These are phyloP conservation scores for Leptographium wingfieldii DNA, from an alignment of 2,329 filamentous ascomycete genomes.

Conservation along the genomic window DNA sequence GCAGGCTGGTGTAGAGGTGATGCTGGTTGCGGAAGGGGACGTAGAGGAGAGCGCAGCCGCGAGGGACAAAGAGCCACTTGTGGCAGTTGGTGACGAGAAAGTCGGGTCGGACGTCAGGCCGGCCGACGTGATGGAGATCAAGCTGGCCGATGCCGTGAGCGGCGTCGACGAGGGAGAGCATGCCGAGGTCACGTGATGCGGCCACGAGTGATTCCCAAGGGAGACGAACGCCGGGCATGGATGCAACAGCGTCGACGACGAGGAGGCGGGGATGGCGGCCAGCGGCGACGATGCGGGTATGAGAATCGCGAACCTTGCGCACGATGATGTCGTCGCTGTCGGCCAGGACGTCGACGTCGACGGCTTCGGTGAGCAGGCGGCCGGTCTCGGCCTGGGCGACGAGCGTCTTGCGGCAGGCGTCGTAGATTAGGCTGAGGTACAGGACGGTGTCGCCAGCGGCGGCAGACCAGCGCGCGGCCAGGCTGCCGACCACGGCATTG, in stretches of 20 bases:
- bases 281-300: slow-evolving; percentile 31
- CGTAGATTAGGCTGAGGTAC: slow-evolving; percentile 56
- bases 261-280: slow-evolving; percentile 49
- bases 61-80: slow-evolving; percentile 64
- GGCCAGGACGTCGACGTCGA: slow-evolving; percentile 46
- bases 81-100: slow-evolving; percentile 64
- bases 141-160: slow-evolving; percentile 62
- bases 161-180: slow-evolving; percentile 56
- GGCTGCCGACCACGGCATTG: slow-evolving; percentile 55
- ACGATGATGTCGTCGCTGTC: slow-evolving; percentile 49
- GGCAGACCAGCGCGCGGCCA: slow-evolving; percentile 21
- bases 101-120: slow-evolving; percentile 42
- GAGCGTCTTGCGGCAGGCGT: slow-evolving; percentile 52
- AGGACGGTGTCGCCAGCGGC: slow-evolving; percentile 49
- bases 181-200: slow-evolving; percentile 39
- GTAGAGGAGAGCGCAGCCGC: slow-evolving; percentile 57
- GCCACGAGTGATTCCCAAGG: slow-evolving; percentile 52
- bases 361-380: slow-evolving; percentile 24
- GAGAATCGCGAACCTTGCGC: slow-evolving; percentile 35
- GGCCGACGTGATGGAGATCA: slow-evolving; percentile 41
- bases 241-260: slow-evolving; percentile 59
- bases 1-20: slow-evolving; percentile 52
- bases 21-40: slow-evolving; percentile 54
- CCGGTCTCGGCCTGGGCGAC: slow-evolving; percentile 43
- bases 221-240: slow-evolving; percentile 53